These are phyloP conservation scores for Entonaema liquescens DNA, from an alignment of 495 filamentous ascomycete genomes.

Conservation along the genomic window DNA sequence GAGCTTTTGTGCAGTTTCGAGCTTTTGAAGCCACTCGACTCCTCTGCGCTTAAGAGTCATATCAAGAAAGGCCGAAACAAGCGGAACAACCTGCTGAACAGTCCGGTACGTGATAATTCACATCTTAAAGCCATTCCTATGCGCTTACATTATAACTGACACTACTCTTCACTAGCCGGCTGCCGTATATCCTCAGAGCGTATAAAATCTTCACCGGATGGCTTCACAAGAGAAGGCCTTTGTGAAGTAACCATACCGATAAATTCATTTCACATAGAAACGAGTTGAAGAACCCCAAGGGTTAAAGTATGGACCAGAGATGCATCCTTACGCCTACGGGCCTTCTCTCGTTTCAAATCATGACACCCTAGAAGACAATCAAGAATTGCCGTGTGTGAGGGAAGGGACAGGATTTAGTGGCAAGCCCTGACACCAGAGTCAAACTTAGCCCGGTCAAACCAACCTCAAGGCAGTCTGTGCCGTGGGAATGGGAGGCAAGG, in stretches of 20 bases:
- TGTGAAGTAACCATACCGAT: constrained; percentile 16
- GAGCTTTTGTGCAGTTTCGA: constrained; percentile 98
- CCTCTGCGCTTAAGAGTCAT: constrained; percentile 95
- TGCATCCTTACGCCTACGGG: constrained; percentile 29
- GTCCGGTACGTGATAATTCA: constrained; percentile 72
- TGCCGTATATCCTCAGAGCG: constrained; percentile 60
- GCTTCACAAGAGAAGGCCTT: constrained; percentile 13
- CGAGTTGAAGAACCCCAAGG: constrained; percentile 23
- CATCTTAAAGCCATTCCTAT: background rate
- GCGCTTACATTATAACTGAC: constrained; percentile 27
- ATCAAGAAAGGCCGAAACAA: constrained; percentile 98
- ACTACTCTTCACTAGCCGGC: constrained; percentile 48
- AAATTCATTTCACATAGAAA: constrained; percentile 33
- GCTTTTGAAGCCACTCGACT: constrained; percentile 94
- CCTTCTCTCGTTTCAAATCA: constrained; percentile 30
- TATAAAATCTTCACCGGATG: constrained; percentile 45
- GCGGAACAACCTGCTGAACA: constrained; percentile 88
- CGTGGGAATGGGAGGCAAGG: constrained; percentile 28
- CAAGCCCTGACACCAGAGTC: constrained; percentile 30
- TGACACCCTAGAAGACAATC: constrained; percentile 18
- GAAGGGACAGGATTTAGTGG: constrained; percentile 27
- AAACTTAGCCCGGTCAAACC: constrained; percentile 33
- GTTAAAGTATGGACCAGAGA: constrained; percentile 26
- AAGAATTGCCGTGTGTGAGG: constrained; percentile 17
- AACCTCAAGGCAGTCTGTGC: constrained; percentile 28